Evolutionary conservation across 495 filamentous ascomycete genomes (phyloP).

Genomic region (Lasiosphaeriaceae sp.): DNA sequence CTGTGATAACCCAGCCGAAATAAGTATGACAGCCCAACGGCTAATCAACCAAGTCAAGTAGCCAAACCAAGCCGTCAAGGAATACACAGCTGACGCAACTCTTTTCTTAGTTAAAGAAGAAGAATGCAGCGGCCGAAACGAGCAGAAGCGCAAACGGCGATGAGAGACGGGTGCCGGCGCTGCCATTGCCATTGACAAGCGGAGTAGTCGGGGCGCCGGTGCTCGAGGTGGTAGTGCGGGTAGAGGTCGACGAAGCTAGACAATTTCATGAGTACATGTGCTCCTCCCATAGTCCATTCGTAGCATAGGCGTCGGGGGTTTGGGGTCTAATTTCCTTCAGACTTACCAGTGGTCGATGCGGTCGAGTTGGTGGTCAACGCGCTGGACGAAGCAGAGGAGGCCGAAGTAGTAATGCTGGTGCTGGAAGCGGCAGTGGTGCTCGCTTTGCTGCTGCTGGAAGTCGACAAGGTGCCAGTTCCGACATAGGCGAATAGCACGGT

Average conservation of each 20-base stretch:
- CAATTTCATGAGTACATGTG: background rate
- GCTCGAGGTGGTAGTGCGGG: conserved; percentile 14
- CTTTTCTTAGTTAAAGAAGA: conserved; percentile 35
- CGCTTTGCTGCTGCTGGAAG: conserved; percentile 8
- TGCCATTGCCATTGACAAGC: conserved; percentile 20
- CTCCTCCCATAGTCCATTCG: too few relatives aligned
- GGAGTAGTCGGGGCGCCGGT: conserved; percentile 12
- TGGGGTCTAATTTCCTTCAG: too few relatives aligned
- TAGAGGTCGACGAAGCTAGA: conserved; percentile 1
- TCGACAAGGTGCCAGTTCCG: conserved; percentile 24
- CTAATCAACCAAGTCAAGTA: conserved; percentile 6
- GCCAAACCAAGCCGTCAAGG: conserved; percentile 16
- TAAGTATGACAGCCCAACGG: background rate
- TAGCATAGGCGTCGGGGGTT: too few relatives aligned
- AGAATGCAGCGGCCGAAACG: conserved; percentile 29
- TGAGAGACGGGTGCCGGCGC: conserved; percentile 29
- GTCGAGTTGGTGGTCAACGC: conserved; percentile 15
- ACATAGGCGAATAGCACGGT: conserved; percentile 32
- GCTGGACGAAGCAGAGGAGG: conserved; percentile 15
- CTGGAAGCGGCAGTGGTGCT: conserved; percentile 23
- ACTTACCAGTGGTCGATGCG: conserved; percentile 19
- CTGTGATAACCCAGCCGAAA: background rate
- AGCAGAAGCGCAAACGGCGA: conserved; percentile 35
- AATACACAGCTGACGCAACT: background rate
- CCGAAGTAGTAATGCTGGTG: conserved; percentile 15